Conservation (phyloP, 1,284 basidiomycete species). For the Grifola frondosa region DNA sequence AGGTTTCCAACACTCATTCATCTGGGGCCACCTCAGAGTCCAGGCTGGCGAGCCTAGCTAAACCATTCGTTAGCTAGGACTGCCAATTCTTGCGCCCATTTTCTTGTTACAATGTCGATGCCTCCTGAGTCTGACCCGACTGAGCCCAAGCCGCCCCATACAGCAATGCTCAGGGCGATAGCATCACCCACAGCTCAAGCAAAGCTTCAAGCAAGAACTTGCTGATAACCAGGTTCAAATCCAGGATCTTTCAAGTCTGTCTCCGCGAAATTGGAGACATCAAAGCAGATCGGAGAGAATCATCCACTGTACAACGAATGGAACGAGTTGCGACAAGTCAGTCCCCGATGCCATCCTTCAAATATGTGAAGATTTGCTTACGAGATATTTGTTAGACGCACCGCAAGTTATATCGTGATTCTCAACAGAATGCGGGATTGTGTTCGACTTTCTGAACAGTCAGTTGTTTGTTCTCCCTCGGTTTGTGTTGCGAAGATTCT, state of each 20-base stretch:
- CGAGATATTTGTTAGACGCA: slow-evolving; percentile 17
- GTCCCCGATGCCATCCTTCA: not conserved
- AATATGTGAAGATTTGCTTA: not conserved
- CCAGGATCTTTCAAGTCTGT: slow-evolving; percentile 28
- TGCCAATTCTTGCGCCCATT: no score
- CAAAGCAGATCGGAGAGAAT: slow-evolving; percentile 27
- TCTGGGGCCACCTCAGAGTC: no score
- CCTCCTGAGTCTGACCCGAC: no score
- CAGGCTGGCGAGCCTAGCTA: no score
- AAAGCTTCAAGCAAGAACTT: slow-evolving; percentile 26
- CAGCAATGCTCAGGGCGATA: slow-evolving; percentile 17
- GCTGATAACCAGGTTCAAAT: slow-evolving; percentile 29
- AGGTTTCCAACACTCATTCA: no score
- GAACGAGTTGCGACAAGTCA: slow-evolving; percentile 25
- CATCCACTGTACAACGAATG: slow-evolving; percentile 24
- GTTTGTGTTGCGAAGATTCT: not conserved
- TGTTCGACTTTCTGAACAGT: slow-evolving; percentile 31
- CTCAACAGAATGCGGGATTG: slow-evolving; percentile 29
- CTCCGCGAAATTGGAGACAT: slow-evolving; percentile 24
- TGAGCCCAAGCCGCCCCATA: no score
- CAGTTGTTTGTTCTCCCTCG: slow-evolving; percentile 3
- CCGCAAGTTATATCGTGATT: slow-evolving; percentile 27
- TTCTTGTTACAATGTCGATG: no score
- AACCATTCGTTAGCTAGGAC: no score
- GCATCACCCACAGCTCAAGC: slow-evolving; percentile 16